Conservation (phyloP, 2,329 filamentous ascomycete genomes). For the Stachybotrys elegans region DNA sequence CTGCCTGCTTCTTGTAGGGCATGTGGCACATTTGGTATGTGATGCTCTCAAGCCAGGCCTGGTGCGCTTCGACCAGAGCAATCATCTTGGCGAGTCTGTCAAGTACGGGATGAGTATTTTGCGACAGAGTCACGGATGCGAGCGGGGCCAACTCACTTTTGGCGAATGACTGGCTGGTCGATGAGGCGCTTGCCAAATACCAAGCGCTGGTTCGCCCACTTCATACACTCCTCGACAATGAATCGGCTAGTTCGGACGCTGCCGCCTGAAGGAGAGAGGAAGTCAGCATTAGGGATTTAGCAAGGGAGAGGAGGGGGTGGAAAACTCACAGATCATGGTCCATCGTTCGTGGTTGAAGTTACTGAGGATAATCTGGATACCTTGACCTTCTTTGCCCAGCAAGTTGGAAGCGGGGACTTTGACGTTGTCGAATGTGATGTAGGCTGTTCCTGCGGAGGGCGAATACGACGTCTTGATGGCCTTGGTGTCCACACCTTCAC, state of each 20-base stretch:
- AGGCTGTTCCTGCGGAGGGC: constrained; percentile 71
- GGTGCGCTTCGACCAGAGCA: constrained; percentile 72
- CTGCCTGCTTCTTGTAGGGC: constrained; percentile 71
- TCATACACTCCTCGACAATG: constrained; percentile 77
- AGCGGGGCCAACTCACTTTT: constrained; percentile 59
- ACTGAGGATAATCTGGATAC: constrained; percentile 75
- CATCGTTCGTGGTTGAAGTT: constrained; percentile 90
- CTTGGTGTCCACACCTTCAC: constrained; percentile 71
- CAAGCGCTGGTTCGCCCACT: constrained; percentile 82
- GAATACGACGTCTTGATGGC: constrained; percentile 80
- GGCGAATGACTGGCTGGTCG: constrained; percentile 75
- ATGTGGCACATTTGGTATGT: constrained; percentile 87
- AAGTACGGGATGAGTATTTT: background rate
- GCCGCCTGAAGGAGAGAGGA: constrained; percentile 36
- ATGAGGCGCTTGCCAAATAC: constrained; percentile 81
- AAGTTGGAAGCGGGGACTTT: constrained; percentile 77
- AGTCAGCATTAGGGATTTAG: constrained; percentile 10
- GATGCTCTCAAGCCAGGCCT: constrained; percentile 79
- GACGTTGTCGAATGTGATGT: constrained; percentile 79
- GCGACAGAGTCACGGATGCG: background rate
- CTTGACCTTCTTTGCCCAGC: constrained; percentile 78
- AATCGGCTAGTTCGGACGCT: constrained; percentile 61
- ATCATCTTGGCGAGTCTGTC: constrained; percentile 78
- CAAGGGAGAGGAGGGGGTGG: background rate
- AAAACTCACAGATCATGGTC: constrained; percentile 60